Percentiles rank a stretch among this genome's conserved stretches.
phyloP scores from a whole-genome alignment of 352 stramenopile species.

The Globisporangium middletonii region DNA sequence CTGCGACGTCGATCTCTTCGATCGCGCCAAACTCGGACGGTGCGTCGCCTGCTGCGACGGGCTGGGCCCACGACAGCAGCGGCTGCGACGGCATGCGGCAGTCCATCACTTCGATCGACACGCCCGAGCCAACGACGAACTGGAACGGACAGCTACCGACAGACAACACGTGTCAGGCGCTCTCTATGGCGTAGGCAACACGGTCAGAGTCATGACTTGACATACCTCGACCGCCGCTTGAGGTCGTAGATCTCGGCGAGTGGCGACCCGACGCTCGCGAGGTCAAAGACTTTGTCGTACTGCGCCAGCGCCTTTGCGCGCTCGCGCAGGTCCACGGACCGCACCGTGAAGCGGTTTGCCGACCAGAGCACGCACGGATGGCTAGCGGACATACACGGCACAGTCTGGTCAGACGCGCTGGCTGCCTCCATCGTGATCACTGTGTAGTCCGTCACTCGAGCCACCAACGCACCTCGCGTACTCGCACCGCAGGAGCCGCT shows the following conservation, averaged over 20 bases:
- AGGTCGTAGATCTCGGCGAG: conserved; percentile 56
- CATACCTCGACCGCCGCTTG: conserved; percentile 50
- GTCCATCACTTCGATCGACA: conserved; percentile 67
- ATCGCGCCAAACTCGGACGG: conserved; percentile 30
- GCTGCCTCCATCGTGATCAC: no score
- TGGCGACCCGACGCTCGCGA: conserved; percentile 24
- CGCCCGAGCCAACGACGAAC: conserved; percentile 52
- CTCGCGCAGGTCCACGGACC: conserved; percentile 46
- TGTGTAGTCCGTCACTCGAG: neutral
- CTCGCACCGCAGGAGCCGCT: conserved; percentile 55
- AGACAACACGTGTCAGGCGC: neutral
- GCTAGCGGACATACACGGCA: conserved; percentile 15
- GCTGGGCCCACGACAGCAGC: conserved; percentile 57
- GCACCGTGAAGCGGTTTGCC: conserved; percentile 33
- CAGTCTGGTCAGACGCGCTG: no score
- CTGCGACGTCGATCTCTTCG: conserved; percentile 38
- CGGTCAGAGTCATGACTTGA: neutral
- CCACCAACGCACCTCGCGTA: conserved; percentile 53
- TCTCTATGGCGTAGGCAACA: neutral
- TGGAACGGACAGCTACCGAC: conserved; percentile 55
- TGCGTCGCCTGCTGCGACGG: conserved; percentile 3
- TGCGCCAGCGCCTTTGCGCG: conserved; percentile 11
- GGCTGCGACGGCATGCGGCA: conserved; percentile 53
- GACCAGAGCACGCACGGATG: conserved; percentile 71
- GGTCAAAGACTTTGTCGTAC: conserved; percentile 44